A percentile compares a stretch with the other conserved stretches of the same genome.
Evolutionary conservation across 2,329 filamentous ascomycete species (phyloP).

Genomic region (Taxawa tesnikishii): DNA sequence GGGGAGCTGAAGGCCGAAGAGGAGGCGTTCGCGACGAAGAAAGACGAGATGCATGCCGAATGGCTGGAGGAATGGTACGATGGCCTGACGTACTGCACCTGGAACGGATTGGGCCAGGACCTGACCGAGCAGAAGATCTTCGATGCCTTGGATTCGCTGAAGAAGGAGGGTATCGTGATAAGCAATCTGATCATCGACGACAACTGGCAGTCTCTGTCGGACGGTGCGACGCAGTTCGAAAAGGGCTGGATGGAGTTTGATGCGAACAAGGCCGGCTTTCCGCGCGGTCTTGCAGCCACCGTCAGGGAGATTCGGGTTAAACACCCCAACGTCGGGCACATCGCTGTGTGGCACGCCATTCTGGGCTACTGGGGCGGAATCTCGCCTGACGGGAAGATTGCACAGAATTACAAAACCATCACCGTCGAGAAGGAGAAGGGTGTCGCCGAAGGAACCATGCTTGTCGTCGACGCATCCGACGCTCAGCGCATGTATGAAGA

Average conservation of each 20-base stretch:
- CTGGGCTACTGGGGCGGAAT: conserved; percentile 86
- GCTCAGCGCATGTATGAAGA: conserved; percentile 71
- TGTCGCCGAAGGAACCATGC: conserved; percentile 53
- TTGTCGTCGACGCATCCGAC: conserved; percentile 62
- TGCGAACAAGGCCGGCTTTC: conserved; percentile 68
- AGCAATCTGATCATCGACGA: conserved; percentile 90
- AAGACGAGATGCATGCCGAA: conserved; percentile 33
- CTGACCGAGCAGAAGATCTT: conserved; percentile 73
- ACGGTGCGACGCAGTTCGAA: conserved; percentile 38
- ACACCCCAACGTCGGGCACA: conserved; percentile 63
- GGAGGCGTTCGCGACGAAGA: conserved; percentile 31
- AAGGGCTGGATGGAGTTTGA: conserved; percentile 71
- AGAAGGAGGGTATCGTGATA: conserved; percentile 60
- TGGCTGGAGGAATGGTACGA: conserved; percentile 90
- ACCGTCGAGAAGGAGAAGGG: conserved; percentile 42
- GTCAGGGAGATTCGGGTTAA: conserved; percentile 53
- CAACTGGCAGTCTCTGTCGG: conserved; percentile 76
- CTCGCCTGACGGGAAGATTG: conserved; percentile 60
- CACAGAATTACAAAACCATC: conserved; percentile 64
- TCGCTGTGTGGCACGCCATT: conserved; percentile 91
- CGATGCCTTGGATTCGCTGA: conserved; percentile 58
- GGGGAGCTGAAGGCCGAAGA: conserved; percentile 34
- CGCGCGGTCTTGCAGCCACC: conserved; percentile 61
- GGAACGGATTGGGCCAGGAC: conserved; percentile 81
- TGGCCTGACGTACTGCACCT: conserved; percentile 88